These are phyloP conservation scores for Heritiera fomes DNA, from an alignment of 345 rosid species.

Conservation along the genomic window DNA sequence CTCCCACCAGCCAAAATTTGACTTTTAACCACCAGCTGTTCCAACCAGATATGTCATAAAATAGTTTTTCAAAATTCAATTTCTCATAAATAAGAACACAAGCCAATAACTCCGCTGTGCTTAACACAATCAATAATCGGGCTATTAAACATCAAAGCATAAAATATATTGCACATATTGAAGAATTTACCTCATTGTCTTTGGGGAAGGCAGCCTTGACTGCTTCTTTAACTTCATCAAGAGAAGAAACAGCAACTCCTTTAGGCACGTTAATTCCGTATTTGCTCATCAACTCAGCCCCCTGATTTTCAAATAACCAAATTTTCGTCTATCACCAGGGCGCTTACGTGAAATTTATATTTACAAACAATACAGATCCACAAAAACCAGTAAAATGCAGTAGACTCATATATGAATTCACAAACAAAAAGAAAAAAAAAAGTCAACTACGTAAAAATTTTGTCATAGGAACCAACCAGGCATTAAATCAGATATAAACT, in stretches of 20 bases:
- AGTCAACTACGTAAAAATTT: background rate
- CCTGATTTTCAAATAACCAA: slow-evolving; percentile 41
- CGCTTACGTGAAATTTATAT: background rate
- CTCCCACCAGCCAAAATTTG: slow-evolving; percentile 99
- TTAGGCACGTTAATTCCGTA: slow-evolving; percentile 85
- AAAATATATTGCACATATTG: background rate
- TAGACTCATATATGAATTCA: background rate
- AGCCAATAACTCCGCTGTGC: background rate
- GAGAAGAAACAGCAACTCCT: slow-evolving; percentile 78
- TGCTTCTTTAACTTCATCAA: slow-evolving; percentile 63
- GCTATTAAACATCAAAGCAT: slow-evolving; percentile 1
- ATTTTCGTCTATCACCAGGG: background rate
- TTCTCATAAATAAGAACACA: background rate
- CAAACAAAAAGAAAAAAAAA: background rate
- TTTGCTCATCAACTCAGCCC: slow-evolving; percentile 89
- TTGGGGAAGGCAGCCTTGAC: slow-evolving; percentile 63
- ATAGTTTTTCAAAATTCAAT: background rate
- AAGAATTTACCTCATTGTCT: slow-evolving; percentile 60
- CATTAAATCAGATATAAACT: background rate
- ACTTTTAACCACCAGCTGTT: slow-evolving; percentile 94
- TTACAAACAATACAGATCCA: slow-evolving; percentile 13
- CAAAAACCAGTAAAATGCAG: slow-evolving; percentile 2
- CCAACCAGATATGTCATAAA: slow-evolving; percentile 6
- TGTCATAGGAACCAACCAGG: slow-evolving; percentile 11
- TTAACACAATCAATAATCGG: background rate